A percentile compares a stretch with the other conserved stretches of the same genome.
phyloP scores from a whole-genome alignment of 345 rosid species.

The Moringa oleifera region DNA sequence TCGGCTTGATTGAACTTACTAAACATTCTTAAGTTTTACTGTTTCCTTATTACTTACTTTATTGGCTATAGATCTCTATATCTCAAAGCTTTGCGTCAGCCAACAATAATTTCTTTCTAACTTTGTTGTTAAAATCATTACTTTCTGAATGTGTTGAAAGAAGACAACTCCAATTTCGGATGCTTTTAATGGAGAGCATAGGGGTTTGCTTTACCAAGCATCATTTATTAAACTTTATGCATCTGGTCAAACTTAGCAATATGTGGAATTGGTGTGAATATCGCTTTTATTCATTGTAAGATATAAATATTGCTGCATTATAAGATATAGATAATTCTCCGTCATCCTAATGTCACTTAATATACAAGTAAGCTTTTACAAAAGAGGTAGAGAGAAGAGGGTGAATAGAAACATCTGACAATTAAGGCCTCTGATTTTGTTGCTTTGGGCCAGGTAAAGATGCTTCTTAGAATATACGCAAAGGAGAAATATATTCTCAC shows the following conservation, averaged over 20 bases:
- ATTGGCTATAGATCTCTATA: no score
- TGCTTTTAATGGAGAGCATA: no score
- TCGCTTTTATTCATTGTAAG: neutral
- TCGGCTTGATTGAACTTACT: neutral
- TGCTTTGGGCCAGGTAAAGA: constrained; percentile 37
- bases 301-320: neutral
- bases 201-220: no score
- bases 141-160: no score
- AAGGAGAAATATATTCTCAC: constrained; percentile 67
- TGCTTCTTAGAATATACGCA: constrained; percentile 48
- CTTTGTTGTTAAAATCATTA: no score
- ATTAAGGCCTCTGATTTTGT: neutral
- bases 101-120: no score
- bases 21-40: no score
- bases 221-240: no score
- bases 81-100: no score
- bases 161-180: no score
- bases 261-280: neutral
- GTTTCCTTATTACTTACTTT: no score
- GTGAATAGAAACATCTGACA: neutral
- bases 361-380: neutral
- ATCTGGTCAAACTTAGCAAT: neutral
- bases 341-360: neutral
- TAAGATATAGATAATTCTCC: neutral
- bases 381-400: neutral